Percentiles rank a stretch among this genome's conserved stretches.
phyloP scores from a whole-genome alignment of 2,329 filamentous ascomycete species.

The Colletotrichum lindemuthianum region DNA sequence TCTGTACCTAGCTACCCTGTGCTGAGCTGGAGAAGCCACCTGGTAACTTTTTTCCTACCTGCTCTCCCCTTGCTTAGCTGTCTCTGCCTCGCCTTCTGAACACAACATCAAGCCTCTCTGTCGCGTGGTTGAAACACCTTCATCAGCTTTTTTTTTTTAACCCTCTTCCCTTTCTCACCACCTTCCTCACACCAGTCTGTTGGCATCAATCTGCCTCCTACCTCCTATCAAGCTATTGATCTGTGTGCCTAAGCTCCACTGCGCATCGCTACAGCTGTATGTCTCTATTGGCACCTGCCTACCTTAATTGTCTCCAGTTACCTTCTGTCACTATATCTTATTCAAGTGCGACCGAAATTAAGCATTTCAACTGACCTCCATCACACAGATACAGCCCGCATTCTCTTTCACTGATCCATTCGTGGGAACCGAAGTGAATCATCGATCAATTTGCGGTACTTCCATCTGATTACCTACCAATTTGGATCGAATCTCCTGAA shows the following conservation, averaged over 20 bases:
- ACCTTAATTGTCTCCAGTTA: not conserved
- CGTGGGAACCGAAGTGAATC: slow-evolving; percentile 4
- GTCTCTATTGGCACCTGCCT: slow-evolving; percentile 14
- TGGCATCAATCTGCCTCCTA: slow-evolving; percentile 34
- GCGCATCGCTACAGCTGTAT: slow-evolving; percentile 26
- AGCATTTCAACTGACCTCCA: slow-evolving; percentile 7
- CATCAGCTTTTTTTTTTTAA: slow-evolving; percentile 32
- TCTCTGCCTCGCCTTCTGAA: slow-evolving; percentile 24
- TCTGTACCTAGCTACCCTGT: slow-evolving; percentile 34
- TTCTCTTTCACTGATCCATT: slow-evolving; percentile 9
- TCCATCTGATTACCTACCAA: slow-evolving; percentile 15
- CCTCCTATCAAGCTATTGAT: slow-evolving; percentile 32
- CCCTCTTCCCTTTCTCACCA: slow-evolving; percentile 3
- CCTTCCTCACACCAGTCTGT: not conserved
- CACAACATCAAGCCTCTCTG: slow-evolving; percentile 35
- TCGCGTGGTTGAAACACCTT: slow-evolving; percentile 34
- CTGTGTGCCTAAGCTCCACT: slow-evolving; percentile 14
- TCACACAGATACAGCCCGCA: slow-evolving; percentile 2
- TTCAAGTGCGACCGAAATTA: slow-evolving; percentile 12
- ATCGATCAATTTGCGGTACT: slow-evolving; percentile 10
- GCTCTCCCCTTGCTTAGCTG: slow-evolving; percentile 30
- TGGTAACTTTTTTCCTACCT: slow-evolving; percentile 34
- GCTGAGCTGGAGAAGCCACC: slow-evolving; percentile 40
- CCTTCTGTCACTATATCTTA: slow-evolving; percentile 13
- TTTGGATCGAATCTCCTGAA: not conserved